A percentile compares a stretch with the other conserved stretches of the same genome.
Evolutionary conservation across 2,329 filamentous ascomycete species (phyloP).

Genomic region (Clonostachys chloroleuca): DNA sequence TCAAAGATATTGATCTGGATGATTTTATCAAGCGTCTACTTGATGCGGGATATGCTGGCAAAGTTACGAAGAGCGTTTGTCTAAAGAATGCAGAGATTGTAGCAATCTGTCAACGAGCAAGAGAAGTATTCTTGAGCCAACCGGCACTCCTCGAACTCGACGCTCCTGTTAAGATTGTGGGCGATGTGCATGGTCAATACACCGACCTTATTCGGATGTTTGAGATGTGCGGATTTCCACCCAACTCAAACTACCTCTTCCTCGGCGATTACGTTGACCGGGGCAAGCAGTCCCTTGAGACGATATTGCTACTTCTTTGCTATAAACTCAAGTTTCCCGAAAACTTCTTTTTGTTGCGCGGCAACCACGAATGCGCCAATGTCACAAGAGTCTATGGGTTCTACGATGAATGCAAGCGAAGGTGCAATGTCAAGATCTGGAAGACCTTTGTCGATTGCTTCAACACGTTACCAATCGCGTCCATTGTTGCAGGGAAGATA

Average conservation of each 20-base stretch:
- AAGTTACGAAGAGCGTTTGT: conserved; percentile 96
- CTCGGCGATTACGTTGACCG: conserved; percentile 95
- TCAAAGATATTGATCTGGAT: conserved; percentile 91
- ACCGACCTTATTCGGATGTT: conserved; percentile 95
- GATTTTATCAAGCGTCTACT: conserved; percentile 95
- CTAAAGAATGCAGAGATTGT: conserved; percentile 97
- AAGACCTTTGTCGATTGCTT: conserved; percentile 97
- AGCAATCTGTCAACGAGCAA: conserved; percentile 83
- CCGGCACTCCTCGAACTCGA: conserved; percentile 88
- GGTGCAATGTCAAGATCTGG: conserved; percentile 97
- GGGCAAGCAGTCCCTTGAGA: conserved; percentile 93
- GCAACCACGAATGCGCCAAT: conserved; percentile 96
- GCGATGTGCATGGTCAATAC: conserved; percentile 95
- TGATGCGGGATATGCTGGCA: conserved; percentile 92
- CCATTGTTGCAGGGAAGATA: conserved; percentile 96
- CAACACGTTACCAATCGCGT: conserved; percentile 89
- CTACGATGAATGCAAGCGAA: conserved; percentile 95
- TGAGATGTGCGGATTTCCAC: conserved; percentile 97
- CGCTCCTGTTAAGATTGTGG: conserved; percentile 95
- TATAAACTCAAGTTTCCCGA: conserved; percentile 98
- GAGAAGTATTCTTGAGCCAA: conserved; percentile 87
- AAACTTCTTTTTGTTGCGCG: conserved; percentile 92
- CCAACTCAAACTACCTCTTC: conserved; percentile 87
- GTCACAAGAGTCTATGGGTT: conserved; percentile 95
- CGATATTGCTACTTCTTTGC: conserved; percentile 85